phyloP scores from a whole-genome alignment of 2,329 filamentous ascomycete species.

The Clarireedia paspali region DNA sequence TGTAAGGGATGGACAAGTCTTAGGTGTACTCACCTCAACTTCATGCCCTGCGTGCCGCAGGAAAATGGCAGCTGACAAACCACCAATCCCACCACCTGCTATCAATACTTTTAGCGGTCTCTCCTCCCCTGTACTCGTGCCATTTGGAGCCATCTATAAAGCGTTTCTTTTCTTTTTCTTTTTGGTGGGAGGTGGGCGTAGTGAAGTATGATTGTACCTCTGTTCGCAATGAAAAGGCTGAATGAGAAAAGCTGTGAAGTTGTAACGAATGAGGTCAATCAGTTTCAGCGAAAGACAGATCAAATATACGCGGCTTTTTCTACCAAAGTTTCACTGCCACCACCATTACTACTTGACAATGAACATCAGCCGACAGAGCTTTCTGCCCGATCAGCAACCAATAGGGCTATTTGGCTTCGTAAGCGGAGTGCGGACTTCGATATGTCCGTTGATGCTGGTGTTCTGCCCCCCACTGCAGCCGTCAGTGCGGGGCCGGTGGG shows the following conservation, averaged over 20 bases:
- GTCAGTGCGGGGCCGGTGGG: background rate
- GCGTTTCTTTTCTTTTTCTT: background rate
- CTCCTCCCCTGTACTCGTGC: background rate
- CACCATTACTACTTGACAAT: too few species aligned
- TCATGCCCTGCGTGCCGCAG: constrained; percentile 13
- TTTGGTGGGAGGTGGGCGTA: too few species aligned
- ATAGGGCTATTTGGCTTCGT: background rate
- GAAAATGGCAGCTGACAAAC: constrained; percentile 43
- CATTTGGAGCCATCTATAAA: background rate
- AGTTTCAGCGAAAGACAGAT: background rate
- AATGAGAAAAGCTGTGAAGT: too few species aligned
- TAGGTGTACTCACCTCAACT: constrained; percentile 10
- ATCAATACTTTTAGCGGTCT: constrained; percentile 13
- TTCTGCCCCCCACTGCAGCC: constrained; percentile 4
- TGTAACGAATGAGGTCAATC: too few species aligned
- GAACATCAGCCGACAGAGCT: background rate
- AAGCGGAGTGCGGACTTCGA: background rate
- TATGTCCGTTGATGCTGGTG: background rate
- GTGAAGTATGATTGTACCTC: too few species aligned
- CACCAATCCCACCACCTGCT: constrained; percentile 41
- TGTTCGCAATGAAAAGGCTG: too few species aligned
- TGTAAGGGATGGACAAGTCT: too few species aligned
- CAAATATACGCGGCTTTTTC: background rate
- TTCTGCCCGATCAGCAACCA: too few species aligned
- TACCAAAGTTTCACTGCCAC: background rate